Evolutionary conservation across 2,329 filamentous ascomycete species (phyloP), one percentile per base, ranked within the genome.

Genomic region (Ceratocystis colombiana): DNA sequence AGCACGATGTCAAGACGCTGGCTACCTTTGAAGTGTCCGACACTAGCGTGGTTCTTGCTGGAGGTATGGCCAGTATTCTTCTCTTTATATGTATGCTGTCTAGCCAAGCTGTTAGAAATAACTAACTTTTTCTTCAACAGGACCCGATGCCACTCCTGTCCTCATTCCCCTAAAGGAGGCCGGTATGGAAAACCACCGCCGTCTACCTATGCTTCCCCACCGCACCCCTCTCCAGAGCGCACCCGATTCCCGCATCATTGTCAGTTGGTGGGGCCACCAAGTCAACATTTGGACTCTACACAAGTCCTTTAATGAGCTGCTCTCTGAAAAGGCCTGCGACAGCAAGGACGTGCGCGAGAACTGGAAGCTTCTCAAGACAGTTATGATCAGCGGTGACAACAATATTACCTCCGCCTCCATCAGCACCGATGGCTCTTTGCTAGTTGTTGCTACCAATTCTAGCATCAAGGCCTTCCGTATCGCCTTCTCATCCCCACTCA

Each of bases 1-100:
- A 88, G 59, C 92, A 97, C 75, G 94, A 99, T 77, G 91, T 97
- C 72, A 97, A 97, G 78, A 84, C 90, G 0, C 89, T 97, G 84
- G 89, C 91, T 44, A 86, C 89, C 0, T 97, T 93, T 70, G 94
- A 99, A 75, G 87, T 87, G 64, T 86, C 83, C 63, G 85, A 85
- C 62, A 84, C 96, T 72, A 97, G 90, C 72, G 85, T 97, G 66
- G 80, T 96, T 10, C 89, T 96, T 17, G 95, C 93, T 69, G 94
- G 94, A 83, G 94, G 91, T 89, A 79, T 76, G 80, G 74, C 37
- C 46, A 33, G 22, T 6, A 2, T 44, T 62, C 45, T 41, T 41
- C 37, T 12, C 37, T 12, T 5, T 25, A 10, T 61, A 46, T 10
- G 22, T 15, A 15, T 37, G n/a, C 30, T 45, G 22, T 46, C n/a